Conservation (phyloP, 164 flowering plant genomes). For the Aristolochia fimbriata region DNA sequence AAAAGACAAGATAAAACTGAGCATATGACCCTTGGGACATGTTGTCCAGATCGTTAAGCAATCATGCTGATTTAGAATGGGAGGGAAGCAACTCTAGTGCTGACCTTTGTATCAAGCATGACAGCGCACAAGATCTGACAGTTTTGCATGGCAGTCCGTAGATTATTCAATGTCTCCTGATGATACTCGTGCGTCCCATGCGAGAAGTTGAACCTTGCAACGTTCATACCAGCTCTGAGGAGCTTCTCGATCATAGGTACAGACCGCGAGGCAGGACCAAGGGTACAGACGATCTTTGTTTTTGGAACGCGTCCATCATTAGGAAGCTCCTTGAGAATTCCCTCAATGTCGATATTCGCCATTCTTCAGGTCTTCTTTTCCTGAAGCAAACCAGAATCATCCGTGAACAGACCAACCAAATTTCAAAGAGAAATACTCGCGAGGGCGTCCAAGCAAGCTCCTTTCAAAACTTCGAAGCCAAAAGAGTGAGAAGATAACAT, state of each 20-base stretch:
- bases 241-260: constrained; percentile 69
- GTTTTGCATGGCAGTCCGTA: constrained; percentile 57
- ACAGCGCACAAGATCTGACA: constrained; percentile 68
- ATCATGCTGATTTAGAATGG: neutral
- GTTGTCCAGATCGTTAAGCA: too few species aligned
- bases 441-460: neutral
- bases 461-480: neutral
- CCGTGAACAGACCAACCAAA: neutral
- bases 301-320: constrained; percentile 51
- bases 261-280: constrained; percentile 70
- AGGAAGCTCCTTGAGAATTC: constrained; percentile 55
- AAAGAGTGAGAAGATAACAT: neutral
- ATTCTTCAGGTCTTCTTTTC: neutral
- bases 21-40: too few species aligned
- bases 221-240: constrained; percentile 70
- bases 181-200: constrained; percentile 80
- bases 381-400: too few species aligned
- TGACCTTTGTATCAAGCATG: constrained; percentile 89
- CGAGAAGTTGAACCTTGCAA: constrained; percentile 79
- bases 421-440: too few species aligned
- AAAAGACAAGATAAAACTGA: too few species aligned
- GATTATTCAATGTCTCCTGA: constrained; percentile 67
- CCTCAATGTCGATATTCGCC: constrained; percentile 45
- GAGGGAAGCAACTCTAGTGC: neutral
- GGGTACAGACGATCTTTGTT: constrained; percentile 78